Evolutionary conservation across 257 asterid genomes (phyloP), one percentile per base, ranked within the genome.

Genomic region (Fraxinus americana): DNA sequence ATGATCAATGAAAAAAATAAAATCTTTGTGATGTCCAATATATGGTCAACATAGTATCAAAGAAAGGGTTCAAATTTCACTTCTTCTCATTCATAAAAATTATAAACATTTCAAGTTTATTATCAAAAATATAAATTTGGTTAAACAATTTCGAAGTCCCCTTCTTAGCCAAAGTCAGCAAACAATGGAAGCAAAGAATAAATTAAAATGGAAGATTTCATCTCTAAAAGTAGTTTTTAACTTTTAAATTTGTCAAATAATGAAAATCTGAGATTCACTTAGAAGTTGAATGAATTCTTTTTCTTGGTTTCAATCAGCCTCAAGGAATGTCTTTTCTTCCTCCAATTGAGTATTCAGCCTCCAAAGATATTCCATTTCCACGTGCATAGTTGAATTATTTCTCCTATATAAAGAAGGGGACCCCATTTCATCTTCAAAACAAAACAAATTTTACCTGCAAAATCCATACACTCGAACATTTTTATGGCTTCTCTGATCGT

Each of bases 281-380:
- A 17, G 16, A 63, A 65, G 71, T 59, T 29, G 54, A 74, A 39
- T 71, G 87, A 87, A 85, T 91, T 88, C 91, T 86, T 86, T 43
- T 91, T 84, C 96, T 85, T 89, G 70, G 79, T 75, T 84, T 71
- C 86, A 85, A 82, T 79, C 72, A 77, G 71, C 83, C 78, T 84
- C 91, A 86, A 85, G 84, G 92, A 94, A 92, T 92, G 87, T 88
- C 82, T 89, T 76, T 92, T 79, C 85, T 86, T 59, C 86, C 89
- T 87, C 66, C 27, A 75, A 67, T 59, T 66, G 35, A 63, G 78
- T 52, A 70, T 66, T 78, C 78, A 75, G 67, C 76, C 77, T 30
- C 72, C 48, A 72, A 79, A 80, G 78, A 78, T 78, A 79, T 87
- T 86, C 89, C 81, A 79, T 79, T 82, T 83, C 74, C 84, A 85